Conservation (phyloP, 2,329 filamentous ascomycete genomes). For the Fusarium graminum region DNA sequence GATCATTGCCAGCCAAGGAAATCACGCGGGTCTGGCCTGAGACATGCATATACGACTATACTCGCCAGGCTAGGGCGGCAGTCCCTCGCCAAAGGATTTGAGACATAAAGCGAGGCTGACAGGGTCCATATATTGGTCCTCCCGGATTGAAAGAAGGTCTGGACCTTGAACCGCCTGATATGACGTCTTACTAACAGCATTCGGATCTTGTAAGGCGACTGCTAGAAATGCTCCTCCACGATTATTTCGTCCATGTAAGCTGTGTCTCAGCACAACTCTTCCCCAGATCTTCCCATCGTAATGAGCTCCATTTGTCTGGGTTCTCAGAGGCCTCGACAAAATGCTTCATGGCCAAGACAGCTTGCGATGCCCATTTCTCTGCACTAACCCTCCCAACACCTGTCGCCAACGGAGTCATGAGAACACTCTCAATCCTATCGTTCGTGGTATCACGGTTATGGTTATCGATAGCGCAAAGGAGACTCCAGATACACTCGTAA, state of each 20-base stretch:
- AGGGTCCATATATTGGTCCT: too few species aligned
- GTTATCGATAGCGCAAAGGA: constrained; percentile 62
- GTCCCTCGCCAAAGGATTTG: too few species aligned
- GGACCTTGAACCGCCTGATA: too few species aligned
- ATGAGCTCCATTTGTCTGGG: constrained; percentile 57
- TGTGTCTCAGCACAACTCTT: constrained; percentile 29
- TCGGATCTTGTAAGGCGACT: too few species aligned
- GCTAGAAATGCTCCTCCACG: too few species aligned
- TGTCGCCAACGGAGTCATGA: constrained; percentile 67
- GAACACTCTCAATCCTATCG: constrained; percentile 56
- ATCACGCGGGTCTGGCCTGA: too few species aligned
- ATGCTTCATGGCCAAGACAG: constrained; percentile 64
- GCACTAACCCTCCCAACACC: constrained; percentile 61
- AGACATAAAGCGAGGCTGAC: too few species aligned
- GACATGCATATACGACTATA: too few species aligned
- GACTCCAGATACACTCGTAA: constrained; percentile 66
- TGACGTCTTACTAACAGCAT: too few species aligned
- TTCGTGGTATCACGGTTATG: constrained; percentile 55
- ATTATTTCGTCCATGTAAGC: constrained; percentile 11
- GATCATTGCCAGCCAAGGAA: too few species aligned
- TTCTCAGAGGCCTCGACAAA: constrained; percentile 61
- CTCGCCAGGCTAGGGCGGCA: too few species aligned
- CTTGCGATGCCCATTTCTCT: constrained; percentile 64
- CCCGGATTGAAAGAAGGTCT: too few species aligned
- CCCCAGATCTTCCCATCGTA: constrained; percentile 53